phyloP scores from a whole-genome alignment of 2,329 filamentous ascomycete species.

The Pyrenochaeta sp. region DNA sequence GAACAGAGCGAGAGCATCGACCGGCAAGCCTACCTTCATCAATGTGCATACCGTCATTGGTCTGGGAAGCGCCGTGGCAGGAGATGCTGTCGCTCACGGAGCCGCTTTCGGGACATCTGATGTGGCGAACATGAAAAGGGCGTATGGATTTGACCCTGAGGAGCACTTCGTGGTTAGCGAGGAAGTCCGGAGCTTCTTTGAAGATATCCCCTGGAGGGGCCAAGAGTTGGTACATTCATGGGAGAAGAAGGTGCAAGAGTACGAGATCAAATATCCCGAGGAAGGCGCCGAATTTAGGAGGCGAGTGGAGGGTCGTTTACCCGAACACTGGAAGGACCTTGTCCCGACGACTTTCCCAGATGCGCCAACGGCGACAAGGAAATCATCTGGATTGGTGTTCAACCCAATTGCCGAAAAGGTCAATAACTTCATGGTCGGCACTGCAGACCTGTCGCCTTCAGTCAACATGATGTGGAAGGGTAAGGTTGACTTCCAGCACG shows the following conservation, averaged over 20 bases:
- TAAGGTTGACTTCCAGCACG: slow-evolving; percentile 62
- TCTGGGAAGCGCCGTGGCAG: slow-evolving; percentile 56
- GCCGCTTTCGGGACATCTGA: slow-evolving; percentile 64
- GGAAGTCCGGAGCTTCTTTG: slow-evolving; percentile 62
- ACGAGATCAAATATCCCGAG: slow-evolving; percentile 59
- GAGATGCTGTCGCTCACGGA: slow-evolving; percentile 65
- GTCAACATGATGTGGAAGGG: slow-evolving; percentile 62
- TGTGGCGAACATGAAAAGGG: slow-evolving; percentile 63
- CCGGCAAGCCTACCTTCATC: slow-evolving; percentile 65
- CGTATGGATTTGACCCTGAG: slow-evolving; percentile 59
- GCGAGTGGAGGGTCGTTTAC: slow-evolving; percentile 59
- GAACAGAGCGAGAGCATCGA: slow-evolving; percentile 53
- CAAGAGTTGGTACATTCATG: slow-evolving; percentile 59
- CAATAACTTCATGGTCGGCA: slow-evolving; percentile 89
- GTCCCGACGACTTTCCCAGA: slow-evolving; percentile 61
- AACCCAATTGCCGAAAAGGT: slow-evolving; percentile 76
- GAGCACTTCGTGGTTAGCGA: slow-evolving; percentile 58
- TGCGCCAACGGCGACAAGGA: slow-evolving; percentile 59
- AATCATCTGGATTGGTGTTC: slow-evolving; percentile 60
- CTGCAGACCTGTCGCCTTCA: slow-evolving; percentile 63
- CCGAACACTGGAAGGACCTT: slow-evolving; percentile 58
- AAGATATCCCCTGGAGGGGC: slow-evolving; percentile 57
- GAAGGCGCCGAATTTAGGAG: slow-evolving; percentile 59
- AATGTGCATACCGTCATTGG: slow-evolving; percentile 67
- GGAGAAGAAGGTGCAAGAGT: slow-evolving; percentile 56